phyloP scores from a whole-genome alignment of 1,284 basidiomycete species.

The Neolentinus lepideus region DNA sequence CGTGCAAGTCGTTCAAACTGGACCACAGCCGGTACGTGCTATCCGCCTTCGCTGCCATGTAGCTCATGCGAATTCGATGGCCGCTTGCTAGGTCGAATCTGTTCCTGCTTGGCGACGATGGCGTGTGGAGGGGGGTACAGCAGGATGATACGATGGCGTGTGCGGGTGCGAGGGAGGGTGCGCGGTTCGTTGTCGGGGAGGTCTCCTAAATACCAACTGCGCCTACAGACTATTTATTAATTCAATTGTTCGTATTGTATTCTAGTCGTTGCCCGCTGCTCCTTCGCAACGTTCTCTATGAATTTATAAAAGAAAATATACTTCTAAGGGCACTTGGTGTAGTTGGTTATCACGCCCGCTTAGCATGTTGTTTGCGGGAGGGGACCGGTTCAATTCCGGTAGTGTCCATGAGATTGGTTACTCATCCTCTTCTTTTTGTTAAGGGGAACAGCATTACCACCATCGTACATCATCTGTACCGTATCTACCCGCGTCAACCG shows the following conservation, averaged over 20 bases:
- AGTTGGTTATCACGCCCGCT: slow-evolving; percentile 1
- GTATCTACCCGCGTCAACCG: too few relatives aligned
- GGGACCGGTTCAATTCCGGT: slow-evolving; percentile 1
- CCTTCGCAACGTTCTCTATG: not conserved
- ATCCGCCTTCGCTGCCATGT: not conserved
- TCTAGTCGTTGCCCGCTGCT: not conserved
- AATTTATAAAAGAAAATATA: too few relatives aligned
- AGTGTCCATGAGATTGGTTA: not conserved
- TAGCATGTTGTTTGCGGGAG: not conserved
- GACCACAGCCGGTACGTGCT: slow-evolving; percentile 23
- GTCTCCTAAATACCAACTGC: not conserved
- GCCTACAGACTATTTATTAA: not conserved
- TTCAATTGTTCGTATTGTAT: not conserved
- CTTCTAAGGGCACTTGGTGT: not conserved
- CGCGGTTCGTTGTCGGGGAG: not conserved
- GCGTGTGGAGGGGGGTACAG: not conserved
- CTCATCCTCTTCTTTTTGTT: too few relatives aligned
- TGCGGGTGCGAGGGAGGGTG: not conserved
- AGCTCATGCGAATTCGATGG: not conserved
- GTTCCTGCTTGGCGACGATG: not conserved
- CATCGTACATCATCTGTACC: too few relatives aligned
- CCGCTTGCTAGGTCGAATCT: not conserved
- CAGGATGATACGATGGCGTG: not conserved
- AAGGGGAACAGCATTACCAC: too few relatives aligned
- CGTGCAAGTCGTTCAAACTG: slow-evolving; percentile 34